Evolutionary conservation across 176 grass and related monocot genomes (phyloP).

Genomic region (Rhynchospora breviuscula): DNA sequence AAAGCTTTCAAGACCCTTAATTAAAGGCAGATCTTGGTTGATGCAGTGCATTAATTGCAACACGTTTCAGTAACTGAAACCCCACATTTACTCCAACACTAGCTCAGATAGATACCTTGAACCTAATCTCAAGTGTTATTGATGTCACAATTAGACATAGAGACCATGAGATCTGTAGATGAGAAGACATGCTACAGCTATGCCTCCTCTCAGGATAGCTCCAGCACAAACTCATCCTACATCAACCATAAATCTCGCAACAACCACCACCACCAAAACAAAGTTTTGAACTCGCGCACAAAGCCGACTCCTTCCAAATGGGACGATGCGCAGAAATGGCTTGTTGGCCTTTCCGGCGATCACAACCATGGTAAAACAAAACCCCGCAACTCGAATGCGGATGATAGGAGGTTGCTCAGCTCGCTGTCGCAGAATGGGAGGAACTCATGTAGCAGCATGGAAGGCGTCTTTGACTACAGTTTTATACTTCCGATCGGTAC

Average conservation of each 20-base stretch:
- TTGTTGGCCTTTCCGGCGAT: conserved; percentile 48
- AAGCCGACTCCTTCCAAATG: conserved; percentile 88
- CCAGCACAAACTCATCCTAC: conserved; percentile 17
- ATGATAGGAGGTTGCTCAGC: conserved; percentile 55
- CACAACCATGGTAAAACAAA: conserved; percentile 33
- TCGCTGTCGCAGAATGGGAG: conserved; percentile 72
- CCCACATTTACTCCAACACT: not conserved
- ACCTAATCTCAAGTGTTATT: not conserved
- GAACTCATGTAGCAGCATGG: conserved; percentile 80
- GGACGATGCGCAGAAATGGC: conserved; percentile 99
- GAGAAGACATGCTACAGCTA: conserved; percentile 59
- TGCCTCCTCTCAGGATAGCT: conserved; percentile 25
- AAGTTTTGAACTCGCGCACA: conserved; percentile 33
- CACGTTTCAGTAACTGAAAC: not conserved
- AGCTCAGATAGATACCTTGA: not conserved
- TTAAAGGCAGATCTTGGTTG: conserved; percentile 8
- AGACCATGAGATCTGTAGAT: conserved; percentile 36
- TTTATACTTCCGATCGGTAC: conserved; percentile 21
- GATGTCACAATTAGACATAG: conserved; percentile 16
- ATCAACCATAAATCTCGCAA: conserved; percentile 4
- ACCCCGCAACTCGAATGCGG: conserved; percentile 76
- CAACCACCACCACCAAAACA: conserved; percentile 26
- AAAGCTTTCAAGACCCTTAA: conserved; percentile 7
- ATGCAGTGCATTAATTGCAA: conserved; percentile 13
- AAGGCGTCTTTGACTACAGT: conserved; percentile 60